A percentile compares a stretch with the other conserved stretches of the same genome.
Evolutionary conservation across 768 basidiomycete species (phyloP).

Genomic region (Pisolithus marmoratus): DNA sequence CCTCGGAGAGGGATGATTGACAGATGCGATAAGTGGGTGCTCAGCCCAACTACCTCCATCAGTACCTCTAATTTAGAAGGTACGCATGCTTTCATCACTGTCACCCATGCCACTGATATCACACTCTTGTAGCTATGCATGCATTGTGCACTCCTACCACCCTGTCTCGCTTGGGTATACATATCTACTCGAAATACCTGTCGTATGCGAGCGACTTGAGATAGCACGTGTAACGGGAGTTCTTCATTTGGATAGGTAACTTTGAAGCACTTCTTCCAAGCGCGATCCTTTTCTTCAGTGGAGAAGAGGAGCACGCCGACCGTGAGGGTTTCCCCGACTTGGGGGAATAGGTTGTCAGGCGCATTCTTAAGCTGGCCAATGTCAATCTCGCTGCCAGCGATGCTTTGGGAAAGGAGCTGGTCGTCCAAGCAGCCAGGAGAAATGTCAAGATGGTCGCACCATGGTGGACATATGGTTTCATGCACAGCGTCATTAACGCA

Average conservation of each 20-base stretch:
- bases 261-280: slow-evolving; percentile 77
- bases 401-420: slow-evolving; percentile 66
- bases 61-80: no score
- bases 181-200: slow-evolving; percentile 67
- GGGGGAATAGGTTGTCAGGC: slow-evolving; percentile 64
- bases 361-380: slow-evolving; percentile 47
- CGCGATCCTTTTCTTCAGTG: slow-evolving; percentile 60
- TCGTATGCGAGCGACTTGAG: slow-evolving; percentile 70
- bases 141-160: slow-evolving; percentile 87
- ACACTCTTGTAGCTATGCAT: slow-evolving; percentile 54
- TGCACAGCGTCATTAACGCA: slow-evolving; percentile 97
- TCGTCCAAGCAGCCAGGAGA: slow-evolving; percentile 73
- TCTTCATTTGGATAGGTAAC: slow-evolving; percentile 87
- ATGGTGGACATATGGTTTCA: slow-evolving; percentile 94
- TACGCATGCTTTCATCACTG: not conserved
- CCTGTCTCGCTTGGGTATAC: slow-evolving; percentile 78
- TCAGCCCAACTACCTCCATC: no score
- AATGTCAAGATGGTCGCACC: slow-evolving; percentile 92
- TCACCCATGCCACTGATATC: slow-evolving; percentile 21
- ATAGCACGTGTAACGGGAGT: slow-evolving; percentile 68
- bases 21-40: no score
- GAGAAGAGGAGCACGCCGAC: slow-evolving; percentile 70
- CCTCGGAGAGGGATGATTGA: no score
- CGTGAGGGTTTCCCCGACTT: slow-evolving; percentile 70
- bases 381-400: slow-evolving; percentile 39